phyloP scores from a whole-genome alignment of 371 early-diverging fungal species.

The Mortierella sp. region DNA sequence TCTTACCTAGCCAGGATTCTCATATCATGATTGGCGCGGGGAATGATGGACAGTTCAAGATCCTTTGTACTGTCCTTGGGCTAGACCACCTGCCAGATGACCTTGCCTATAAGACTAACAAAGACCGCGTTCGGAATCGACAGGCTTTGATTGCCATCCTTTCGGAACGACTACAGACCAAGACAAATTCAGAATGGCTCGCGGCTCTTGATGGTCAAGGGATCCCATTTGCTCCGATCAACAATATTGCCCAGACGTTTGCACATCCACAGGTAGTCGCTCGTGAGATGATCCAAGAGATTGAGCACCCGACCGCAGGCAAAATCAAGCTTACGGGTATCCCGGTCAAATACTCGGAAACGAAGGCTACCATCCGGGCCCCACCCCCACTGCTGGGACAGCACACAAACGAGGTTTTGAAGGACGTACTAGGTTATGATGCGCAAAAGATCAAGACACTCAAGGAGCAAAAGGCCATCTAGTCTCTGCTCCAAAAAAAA shows the following conservation, averaged over 20 bases:
- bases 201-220: conserved; percentile 70
- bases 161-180: conserved; percentile 57
- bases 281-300: conserved; percentile 78
- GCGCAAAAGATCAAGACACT: conserved; percentile 25
- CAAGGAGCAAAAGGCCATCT: conserved; percentile 20
- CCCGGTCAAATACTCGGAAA: conserved; percentile 84
- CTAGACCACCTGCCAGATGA: conserved; percentile 62
- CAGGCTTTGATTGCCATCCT: conserved; percentile 66
- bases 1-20: conserved; percentile 81
- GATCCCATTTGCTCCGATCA: conserved; percentile 88
- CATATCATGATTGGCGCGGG: conserved; percentile 91
- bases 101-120: conserved; percentile 68
- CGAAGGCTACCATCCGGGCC: conserved; percentile 69
- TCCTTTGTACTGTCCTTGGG: conserved; percentile 64
- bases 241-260: conserved; percentile 87
- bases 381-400: conserved; percentile 92
- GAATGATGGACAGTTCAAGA: conserved; percentile 85
- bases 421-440: conserved; percentile 65
- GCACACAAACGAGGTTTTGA: conserved; percentile 83
- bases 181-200: conserved; percentile 72
- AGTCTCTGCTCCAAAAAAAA: background rate
- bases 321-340: conserved; percentile 79
- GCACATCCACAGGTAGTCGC: conserved; percentile 88
- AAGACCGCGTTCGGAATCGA: conserved; percentile 79
- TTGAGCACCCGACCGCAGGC: conserved; percentile 86